Evolutionary conservation across 495 filamentous ascomycete genomes (phyloP), one percentile per base, ranked within the genome.

Genomic region (Xylona heveae): DNA sequence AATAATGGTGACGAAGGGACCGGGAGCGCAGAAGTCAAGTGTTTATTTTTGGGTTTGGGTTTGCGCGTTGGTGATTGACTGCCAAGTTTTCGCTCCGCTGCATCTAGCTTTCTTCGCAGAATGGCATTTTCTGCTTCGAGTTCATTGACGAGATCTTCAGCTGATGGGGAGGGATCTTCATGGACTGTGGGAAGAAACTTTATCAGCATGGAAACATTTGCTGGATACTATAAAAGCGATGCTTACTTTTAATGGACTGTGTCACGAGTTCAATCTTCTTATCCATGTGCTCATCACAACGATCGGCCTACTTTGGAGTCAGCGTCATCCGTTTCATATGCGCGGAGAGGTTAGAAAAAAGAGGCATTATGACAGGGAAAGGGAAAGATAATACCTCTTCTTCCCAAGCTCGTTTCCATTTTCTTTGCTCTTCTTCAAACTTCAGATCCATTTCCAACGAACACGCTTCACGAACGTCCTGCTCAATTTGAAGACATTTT

Each of bases 391-490:
- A n/a, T 2, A 33, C 31, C 49, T 92, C 76, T 9, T 55, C 66
- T 19, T 72, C 73, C 60, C 74, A 66, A 10, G 70, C 73, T 9
- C 57, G 68, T 40, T 78, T 69, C 78, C 78, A 92, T 13, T 76
- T 59, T 19, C 60, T 59, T 51, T 79, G 67, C 43, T 91, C 80
- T 15, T 66, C 54, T 37, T 73, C 70, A 27, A 91, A 55, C 22
- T 64, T 62, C 32, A 59, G 62, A 44, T 97, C 88, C 61, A 91
- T 88, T 48, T 94, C 88, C 2, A 53, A 55, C 45, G 68, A 81
- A 39, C 80, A 78, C 41, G 93, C 84, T 45, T 93, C 88, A n/a
- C 88, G 72, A 23, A 94, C 67, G 8, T 77, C 73, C 47, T 74
- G 69, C 45, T 97, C 88, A 5, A 93, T 60, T 29, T 73, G 68